phyloP scores from a whole-genome alignment of 2,329 filamentous ascomycete species.

The Phaeosphaeria sp. region DNA sequence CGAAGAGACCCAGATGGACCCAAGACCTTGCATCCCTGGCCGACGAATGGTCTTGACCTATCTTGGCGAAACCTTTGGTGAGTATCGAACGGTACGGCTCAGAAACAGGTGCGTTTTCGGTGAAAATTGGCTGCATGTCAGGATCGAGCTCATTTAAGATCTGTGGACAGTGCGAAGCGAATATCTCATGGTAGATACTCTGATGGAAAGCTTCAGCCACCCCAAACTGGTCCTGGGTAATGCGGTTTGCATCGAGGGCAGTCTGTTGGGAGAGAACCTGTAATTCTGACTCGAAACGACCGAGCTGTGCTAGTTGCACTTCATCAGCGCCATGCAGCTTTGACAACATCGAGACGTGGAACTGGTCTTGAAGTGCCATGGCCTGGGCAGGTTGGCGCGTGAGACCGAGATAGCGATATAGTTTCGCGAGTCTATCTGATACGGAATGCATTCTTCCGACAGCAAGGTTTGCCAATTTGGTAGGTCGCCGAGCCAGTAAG shows the following conservation, averaged over 20 bases:
- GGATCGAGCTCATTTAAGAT: conserved; percentile 11
- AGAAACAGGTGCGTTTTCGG: conserved; percentile 15
- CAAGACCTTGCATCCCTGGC: conserved; percentile 62
- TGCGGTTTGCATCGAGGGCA: conserved; percentile 38
- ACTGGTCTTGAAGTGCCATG: conserved; percentile 34
- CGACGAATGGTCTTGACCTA: conserved; percentile 3
- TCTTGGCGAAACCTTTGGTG: conserved; percentile 20
- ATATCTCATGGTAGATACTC: conserved; percentile 25
- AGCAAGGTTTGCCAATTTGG: conserved; percentile 26
- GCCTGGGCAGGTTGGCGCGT: conserved; percentile 24
- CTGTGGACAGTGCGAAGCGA: conserved; percentile 26
- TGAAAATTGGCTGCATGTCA: conserved; percentile 10
- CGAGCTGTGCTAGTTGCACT: conserved; percentile 49
- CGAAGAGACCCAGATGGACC: conserved; percentile 75
- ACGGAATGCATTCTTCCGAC: conserved; percentile 14
- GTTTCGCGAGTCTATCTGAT: conserved; percentile 27
- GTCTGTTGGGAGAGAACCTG: conserved; percentile 46
- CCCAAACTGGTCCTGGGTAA: conserved; percentile 39
- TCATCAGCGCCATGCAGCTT: conserved; percentile 39
- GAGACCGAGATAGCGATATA: conserved; percentile 34
- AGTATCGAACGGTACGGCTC: conserved; percentile 45
- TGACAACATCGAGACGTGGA: conserved; percentile 37
- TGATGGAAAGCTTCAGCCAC: conserved; percentile 38
- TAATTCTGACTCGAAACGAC: conserved; percentile 51
- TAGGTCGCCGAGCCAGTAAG: conserved; percentile 46